Conservation (phyloP, 1,284 basidiomycete species). For the Sparassis latifolia region DNA sequence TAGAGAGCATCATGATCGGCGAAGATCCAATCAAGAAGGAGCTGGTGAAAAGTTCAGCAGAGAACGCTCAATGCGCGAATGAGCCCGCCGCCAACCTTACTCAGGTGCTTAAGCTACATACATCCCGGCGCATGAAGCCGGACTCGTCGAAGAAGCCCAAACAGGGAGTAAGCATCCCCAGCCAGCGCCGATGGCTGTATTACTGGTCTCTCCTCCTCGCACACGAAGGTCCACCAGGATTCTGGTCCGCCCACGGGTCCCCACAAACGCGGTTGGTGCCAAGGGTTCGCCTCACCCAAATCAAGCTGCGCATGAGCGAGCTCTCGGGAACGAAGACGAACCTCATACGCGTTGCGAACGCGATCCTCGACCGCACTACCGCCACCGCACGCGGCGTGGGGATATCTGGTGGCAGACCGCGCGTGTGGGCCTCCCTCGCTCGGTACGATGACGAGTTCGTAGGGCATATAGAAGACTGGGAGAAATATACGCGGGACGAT, state of each 20-base stretch:
- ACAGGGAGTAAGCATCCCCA: slow-evolving; percentile 71
- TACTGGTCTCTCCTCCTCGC: slow-evolving; percentile 69
- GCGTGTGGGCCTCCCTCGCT: slow-evolving; percentile 72
- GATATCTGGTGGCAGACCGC: slow-evolving; percentile 26
- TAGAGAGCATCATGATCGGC: slow-evolving; percentile 1
- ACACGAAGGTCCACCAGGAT: slow-evolving; percentile 41
- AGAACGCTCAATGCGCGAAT: neutral
- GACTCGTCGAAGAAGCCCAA: slow-evolving; percentile 39
- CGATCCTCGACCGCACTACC: slow-evolving; percentile 40
- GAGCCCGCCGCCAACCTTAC: slow-evolving; percentile 32
- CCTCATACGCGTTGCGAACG: slow-evolving; percentile 50
- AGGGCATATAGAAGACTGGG: slow-evolving; percentile 53
- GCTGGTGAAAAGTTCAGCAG: neutral
- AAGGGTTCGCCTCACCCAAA: slow-evolving; percentile 38
- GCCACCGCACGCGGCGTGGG: slow-evolving; percentile 22
- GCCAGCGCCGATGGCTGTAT: slow-evolving; percentile 64
- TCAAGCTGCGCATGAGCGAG: slow-evolving; percentile 54
- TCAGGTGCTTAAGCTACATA: slow-evolving; percentile 60
- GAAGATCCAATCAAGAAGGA: neutral
- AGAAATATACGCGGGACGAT: slow-evolving; percentile 42
- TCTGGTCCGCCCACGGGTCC: slow-evolving; percentile 32
- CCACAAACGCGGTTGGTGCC: slow-evolving; percentile 14
- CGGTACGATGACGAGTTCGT: slow-evolving; percentile 70
- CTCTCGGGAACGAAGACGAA: slow-evolving; percentile 41
- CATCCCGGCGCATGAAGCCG: slow-evolving; percentile 61